These are phyloP conservation scores for Ophiostoma ips DNA, from an alignment of 2,329 filamentous ascomycete genomes.

Conservation along the genomic window DNA sequence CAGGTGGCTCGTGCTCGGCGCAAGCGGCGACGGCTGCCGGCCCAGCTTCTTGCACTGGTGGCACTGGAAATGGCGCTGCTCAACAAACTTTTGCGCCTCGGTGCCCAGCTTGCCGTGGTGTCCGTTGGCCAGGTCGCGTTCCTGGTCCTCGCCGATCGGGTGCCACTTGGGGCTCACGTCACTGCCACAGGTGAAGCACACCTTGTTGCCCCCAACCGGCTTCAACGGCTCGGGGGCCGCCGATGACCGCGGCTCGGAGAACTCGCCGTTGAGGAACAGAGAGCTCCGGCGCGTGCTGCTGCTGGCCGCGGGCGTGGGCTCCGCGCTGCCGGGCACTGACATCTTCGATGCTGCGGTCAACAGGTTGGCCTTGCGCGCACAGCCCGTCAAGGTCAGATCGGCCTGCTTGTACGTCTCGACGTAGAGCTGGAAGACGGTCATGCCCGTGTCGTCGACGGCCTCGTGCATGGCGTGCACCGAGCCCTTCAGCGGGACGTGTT, in stretches of 20 bases:
- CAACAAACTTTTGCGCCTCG: slow-evolving; percentile 45
- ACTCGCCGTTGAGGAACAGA: slow-evolving; percentile 3
- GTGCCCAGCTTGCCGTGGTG: slow-evolving; percentile 25
- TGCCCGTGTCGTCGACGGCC: slow-evolving; percentile 51
- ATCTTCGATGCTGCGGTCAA: slow-evolving; percentile 50
- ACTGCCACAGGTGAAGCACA: slow-evolving; percentile 50
- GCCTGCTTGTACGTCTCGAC: slow-evolving; percentile 89
- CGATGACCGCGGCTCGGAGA: slow-evolving; percentile 17
- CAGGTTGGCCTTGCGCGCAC: slow-evolving; percentile 80
- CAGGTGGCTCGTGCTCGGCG: slow-evolving; percentile 10
- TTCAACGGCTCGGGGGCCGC: slow-evolving; percentile 15
- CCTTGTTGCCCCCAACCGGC: slow-evolving; percentile 36
- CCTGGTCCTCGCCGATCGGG: slow-evolving; percentile 32
- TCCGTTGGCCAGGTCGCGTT: background rate
- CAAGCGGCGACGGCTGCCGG: slow-evolving; percentile 24
- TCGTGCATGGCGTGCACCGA: slow-evolving; percentile 70
- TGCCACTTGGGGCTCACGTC: slow-evolving; percentile 68
- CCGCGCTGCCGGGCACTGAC: background rate
- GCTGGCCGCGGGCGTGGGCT: slow-evolving; percentile 1
- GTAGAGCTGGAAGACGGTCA: slow-evolving; percentile 74
- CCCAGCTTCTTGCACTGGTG: slow-evolving; percentile 56
- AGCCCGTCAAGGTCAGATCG: slow-evolving; percentile 78
- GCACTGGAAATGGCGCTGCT: slow-evolving; percentile 53
- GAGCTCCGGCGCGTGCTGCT: slow-evolving; percentile 6
- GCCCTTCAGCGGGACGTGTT: slow-evolving; percentile 61